Evolutionary conservation across 805 yeast genomes (phyloP).

Genomic region (Brettanomyces custersianus): DNA sequence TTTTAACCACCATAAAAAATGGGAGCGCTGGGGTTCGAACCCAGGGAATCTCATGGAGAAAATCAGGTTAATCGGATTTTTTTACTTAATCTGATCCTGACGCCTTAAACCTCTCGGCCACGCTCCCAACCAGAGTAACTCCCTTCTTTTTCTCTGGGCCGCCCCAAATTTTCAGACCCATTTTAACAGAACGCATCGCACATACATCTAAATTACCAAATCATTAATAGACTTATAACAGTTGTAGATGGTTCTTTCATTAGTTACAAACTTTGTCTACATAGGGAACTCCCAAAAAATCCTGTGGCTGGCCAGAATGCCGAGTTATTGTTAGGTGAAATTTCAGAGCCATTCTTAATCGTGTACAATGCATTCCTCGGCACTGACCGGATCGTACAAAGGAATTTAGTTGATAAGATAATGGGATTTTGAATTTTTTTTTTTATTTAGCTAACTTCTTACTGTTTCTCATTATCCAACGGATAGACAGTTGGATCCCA

Average conservation of each 20-base stretch:
- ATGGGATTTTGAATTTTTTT: neutral
- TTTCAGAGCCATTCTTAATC: too few species aligned
- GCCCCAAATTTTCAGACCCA: neutral
- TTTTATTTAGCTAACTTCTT: neutral
- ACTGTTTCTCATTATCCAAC: constrained; percentile 10
- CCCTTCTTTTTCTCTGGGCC: too few species aligned
- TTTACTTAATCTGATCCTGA: constrained; percentile 2
- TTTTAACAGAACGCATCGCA: neutral
- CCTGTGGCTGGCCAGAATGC: too few species aligned
- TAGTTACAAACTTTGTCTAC: too few species aligned
- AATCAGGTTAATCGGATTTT: constrained; percentile 2
- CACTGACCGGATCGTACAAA: too few species aligned
- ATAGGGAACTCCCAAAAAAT: too few species aligned
- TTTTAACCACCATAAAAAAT: neutral
- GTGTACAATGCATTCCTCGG: too few species aligned
- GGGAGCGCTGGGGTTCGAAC: constrained; percentile 5
- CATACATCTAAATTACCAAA: too few species aligned
- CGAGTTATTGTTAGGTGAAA: too few species aligned
- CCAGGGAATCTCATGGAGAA: constrained; percentile 5
- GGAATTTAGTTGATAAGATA: too few species aligned
- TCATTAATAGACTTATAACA: too few species aligned
- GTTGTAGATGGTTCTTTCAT: too few species aligned
- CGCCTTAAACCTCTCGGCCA: constrained; percentile 5
- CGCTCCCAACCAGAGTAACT: constrained; percentile 1
- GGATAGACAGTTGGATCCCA: constrained; percentile 20